Base-by-base conservation (phyloP, 108 stramenopile genomes). In the Nitzschia sp. region DNA sequence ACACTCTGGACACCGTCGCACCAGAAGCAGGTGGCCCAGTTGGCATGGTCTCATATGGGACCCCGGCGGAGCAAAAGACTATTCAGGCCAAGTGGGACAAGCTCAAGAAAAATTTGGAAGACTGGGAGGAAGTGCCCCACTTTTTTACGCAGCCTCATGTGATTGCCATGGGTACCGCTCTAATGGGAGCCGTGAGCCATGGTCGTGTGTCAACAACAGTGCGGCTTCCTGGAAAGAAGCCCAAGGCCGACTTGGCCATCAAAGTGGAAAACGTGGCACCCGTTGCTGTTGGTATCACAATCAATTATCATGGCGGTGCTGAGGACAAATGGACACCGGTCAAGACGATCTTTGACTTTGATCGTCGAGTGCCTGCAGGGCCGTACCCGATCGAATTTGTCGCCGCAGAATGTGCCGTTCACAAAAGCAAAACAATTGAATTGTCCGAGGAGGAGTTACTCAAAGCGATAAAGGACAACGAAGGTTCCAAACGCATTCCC, bases 361-460 rank as follows among this genome's bases (percentile, higher is more conserved):
- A 94, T 83, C 82, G 90, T 31, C 87, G 93, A n/a, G 87, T 94
- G 27, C 93, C 93, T 17, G 93, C 93, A 11, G 93, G 93, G 31
- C 93, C 93, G 5, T 91, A 90, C 56, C 66, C 73, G 11, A 78
- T 94, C 30, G 93, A 94, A 18, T 75, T 91, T 27, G 80, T 72
- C 4, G 93, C 93, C 8, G 87, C 90, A 1, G 87, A 90, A 70
- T 88, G 93, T 71, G 90, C 84, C 19, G 84, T 90, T 19, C 49
- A 75, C 26, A 69, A 61, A n/a, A 59, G 59, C 15, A 51, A 56
- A 26, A 59, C 70, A 21, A 27, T 27, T 1, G 35, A 65, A 2
- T 25, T 75, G 1, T 59, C 67, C 4, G 81, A 77, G 18, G 85
- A 79, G 18, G 74, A 76, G 33, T 68, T 87, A 36, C 66, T 78